Conservation (phyloP, 202 grass and related monocot species). For the Bolboschoenoplectus hybrid region DNA sequence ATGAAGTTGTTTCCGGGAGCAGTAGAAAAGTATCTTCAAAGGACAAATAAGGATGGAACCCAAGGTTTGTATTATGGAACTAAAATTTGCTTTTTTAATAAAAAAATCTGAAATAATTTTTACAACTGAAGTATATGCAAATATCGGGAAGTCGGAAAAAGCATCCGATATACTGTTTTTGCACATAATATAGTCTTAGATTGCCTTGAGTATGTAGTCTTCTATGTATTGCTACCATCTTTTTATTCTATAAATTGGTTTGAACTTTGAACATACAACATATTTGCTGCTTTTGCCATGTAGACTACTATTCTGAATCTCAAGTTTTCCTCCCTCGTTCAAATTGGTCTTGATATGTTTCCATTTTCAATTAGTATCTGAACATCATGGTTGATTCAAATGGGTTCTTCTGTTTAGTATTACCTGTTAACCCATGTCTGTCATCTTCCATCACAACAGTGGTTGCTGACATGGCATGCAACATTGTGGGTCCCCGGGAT, state of each 20-base stretch:
- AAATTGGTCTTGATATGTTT: neutral
- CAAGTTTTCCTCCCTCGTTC: neutral
- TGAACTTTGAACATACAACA: neutral
- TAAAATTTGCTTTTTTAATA: neutral
- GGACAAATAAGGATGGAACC: constrained; percentile 41
- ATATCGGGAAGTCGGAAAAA: neutral
- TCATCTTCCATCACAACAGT: neutral
- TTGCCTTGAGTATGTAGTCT: neutral
- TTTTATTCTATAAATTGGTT: neutral
- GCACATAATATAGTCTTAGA: neutral
- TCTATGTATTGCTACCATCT: neutral
- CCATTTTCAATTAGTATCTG: neutral
- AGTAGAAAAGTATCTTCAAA: constrained; percentile 42
- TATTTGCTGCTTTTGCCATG: neutral
- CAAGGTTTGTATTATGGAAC: constrained; percentile 31
- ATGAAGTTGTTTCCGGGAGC: constrained; percentile 72
- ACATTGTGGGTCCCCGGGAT: neutral
- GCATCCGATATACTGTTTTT: neutral
- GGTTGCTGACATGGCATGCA: neutral
- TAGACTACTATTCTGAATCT: neutral
- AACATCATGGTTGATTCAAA: neutral
- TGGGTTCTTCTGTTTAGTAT: neutral
- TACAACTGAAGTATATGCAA: neutral
- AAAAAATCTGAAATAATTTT: neutral
- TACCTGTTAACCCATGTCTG: neutral